Conservation (phyloP, 1,284 basidiomycete genomes). For the Puccinia horiana region DNA sequence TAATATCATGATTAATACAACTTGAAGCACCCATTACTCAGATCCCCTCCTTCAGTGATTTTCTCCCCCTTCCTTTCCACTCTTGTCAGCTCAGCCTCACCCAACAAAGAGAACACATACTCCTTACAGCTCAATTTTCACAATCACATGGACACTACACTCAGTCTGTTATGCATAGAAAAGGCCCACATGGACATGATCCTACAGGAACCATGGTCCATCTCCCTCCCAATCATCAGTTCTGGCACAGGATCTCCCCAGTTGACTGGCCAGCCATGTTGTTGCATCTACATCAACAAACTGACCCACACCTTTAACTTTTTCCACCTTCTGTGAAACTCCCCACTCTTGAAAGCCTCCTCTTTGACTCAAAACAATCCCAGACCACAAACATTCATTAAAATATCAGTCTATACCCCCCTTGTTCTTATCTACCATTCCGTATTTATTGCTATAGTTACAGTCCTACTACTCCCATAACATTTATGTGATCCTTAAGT, state of each 20-base stretch:
- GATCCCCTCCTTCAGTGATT: too few relatives aligned
- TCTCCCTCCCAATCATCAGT: neutral
- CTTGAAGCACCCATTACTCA: neutral
- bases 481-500: neutral
- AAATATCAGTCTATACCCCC: neutral
- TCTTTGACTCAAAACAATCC: neutral
- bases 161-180: neutral
- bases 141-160: slow-evolving; percentile 12
- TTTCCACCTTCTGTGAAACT: neutral
- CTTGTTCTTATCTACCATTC: too few relatives aligned
- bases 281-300: slow-evolving; percentile 26
- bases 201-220: neutral
- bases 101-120: too few relatives aligned
- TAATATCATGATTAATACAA: neutral
- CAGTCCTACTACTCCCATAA: neutral
- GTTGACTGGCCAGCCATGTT: neutral
- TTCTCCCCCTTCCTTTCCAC: neutral
- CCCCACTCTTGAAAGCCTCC: neutral
- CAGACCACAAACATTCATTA: neutral
- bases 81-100: too few relatives aligned
- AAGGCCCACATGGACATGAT: neutral
- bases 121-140: slow-evolving; percentile 17
- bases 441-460: neutral
- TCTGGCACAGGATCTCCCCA: neutral
- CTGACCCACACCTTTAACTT: neutral